These are phyloP conservation scores for Penicillium sclerotiorum DNA, from an alignment of 2,329 filamentous ascomycete genomes.

Conservation along the genomic window DNA sequence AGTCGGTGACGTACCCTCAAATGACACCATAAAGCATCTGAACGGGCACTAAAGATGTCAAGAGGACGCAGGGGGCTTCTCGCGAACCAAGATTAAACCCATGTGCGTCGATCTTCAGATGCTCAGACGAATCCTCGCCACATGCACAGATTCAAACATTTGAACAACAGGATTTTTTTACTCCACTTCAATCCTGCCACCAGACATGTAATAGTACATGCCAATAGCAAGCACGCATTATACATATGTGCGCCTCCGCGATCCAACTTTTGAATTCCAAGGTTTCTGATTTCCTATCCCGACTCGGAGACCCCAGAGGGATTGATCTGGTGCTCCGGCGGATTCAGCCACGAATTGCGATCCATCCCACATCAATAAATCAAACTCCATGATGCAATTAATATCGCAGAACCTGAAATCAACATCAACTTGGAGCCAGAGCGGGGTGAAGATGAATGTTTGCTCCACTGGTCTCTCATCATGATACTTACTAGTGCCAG, in stretches of 20 bases:
- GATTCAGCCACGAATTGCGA: background rate
- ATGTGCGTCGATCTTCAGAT: conserved; percentile 16
- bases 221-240: background rate
- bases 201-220: background rate
- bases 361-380: background rate
- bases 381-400: background rate
- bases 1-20: too few species aligned
- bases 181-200: too few species aligned
- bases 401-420: background rate
- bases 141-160: background rate
- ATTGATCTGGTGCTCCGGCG: background rate
- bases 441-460: too few species aligned
- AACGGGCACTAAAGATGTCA: conserved; percentile 1
- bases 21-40: background rate
- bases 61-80: conserved; percentile 16
- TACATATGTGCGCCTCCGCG: background rate
- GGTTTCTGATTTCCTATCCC: too few species aligned
- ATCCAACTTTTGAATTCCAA: background rate
- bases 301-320: too few species aligned
- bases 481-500: too few species aligned
- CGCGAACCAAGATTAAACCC: conserved; percentile 1
- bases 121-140: conserved; percentile 4
- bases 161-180: conserved; percentile 4
- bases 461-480: background rate
- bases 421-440: background rate